A percentile compares a stretch with the other conserved stretches of the same genome.
These are phyloP conservation scores for Cucurbita argyrosperma DNA, from an alignment of 306 rosid genomes.

Conservation along the genomic window DNA sequence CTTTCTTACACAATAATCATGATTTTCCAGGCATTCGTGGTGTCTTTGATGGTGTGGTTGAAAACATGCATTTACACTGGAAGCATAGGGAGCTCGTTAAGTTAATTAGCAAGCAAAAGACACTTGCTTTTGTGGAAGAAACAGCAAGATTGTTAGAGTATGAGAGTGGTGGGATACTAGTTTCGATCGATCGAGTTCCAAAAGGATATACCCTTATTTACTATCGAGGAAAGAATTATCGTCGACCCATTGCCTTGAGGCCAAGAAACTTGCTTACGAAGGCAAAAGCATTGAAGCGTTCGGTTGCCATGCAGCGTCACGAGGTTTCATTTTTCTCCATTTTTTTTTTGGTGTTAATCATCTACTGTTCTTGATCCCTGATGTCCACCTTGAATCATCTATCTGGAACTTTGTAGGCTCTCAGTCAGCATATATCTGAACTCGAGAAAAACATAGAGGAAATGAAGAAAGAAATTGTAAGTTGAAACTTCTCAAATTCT, in stretches of 20 bases:
- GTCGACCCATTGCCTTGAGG: slow-evolving; percentile 57
- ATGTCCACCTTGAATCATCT: slow-evolving; percentile 8
- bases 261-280: slow-evolving; percentile 79
- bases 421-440: slow-evolving; percentile 77
- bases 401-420: slow-evolving; percentile 53
- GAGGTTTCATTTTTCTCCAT: slow-evolving; percentile 37
- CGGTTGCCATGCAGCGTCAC: slow-evolving; percentile 80
- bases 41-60: slow-evolving; percentile 72
- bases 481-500: slow-evolving; percentile 12
- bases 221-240: slow-evolving; percentile 92
- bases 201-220: slow-evolving; percentile 78
- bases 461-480: slow-evolving; percentile 69
- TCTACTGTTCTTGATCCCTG: slow-evolving; percentile 3
- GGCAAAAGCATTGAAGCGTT: slow-evolving; percentile 75
- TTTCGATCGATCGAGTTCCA: slow-evolving; percentile 76
- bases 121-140: slow-evolving; percentile 75
- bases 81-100: slow-evolving; percentile 90
- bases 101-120: slow-evolving; percentile 70
- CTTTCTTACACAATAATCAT: slow-evolving; percentile 1
- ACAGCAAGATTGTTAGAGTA: slow-evolving; percentile 72
- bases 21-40: slow-evolving; percentile 68
- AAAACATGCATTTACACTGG: slow-evolving; percentile 99
- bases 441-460: slow-evolving; percentile 51
- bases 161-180: slow-evolving; percentile 87
- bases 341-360: neutral